These are phyloP conservation scores for Pythium grandisporangium DNA, from an alignment of 352 stramenopile species.

Conservation along the genomic window DNA sequence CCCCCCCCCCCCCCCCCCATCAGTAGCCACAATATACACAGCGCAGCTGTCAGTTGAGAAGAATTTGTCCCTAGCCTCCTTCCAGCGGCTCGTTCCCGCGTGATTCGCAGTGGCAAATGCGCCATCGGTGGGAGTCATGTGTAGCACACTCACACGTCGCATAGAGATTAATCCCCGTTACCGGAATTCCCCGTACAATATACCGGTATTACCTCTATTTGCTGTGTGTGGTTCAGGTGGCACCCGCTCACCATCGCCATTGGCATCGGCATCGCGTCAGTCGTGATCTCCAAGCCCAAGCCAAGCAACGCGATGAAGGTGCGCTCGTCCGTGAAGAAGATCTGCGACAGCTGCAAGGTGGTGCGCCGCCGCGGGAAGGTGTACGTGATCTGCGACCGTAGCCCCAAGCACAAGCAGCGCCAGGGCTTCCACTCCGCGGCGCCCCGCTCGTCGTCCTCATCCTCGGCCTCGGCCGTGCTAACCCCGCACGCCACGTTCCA, in stretches of 20 bases:
- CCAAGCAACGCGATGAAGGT: slow-evolving; percentile 77
- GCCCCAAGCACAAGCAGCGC: slow-evolving; percentile 90
- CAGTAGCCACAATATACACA: too few species aligned
- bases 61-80: too few species aligned
- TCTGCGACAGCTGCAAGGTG: slow-evolving; percentile 90
- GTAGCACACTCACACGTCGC: too few species aligned
- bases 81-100: too few species aligned
- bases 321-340: slow-evolving; percentile 84
- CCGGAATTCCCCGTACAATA: too few species aligned
- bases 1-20: too few species aligned
- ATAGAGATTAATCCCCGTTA: too few species aligned
- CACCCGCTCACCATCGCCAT: slow-evolving; percentile 1
- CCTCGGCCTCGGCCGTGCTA: slow-evolving; percentile 16
- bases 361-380: slow-evolving; percentile 80
- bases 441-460: slow-evolving; percentile 16
- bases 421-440: slow-evolving; percentile 86
- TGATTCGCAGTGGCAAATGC: too few species aligned
- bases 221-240: slow-evolving; percentile 3
- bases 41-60: too few species aligned
- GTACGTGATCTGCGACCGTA: slow-evolving; percentile 88
- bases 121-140: too few species aligned
- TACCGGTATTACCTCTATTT: too few species aligned
- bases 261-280: too few species aligned
- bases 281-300: slow-evolving; percentile 5
- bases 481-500: slow-evolving; percentile 91